Evolutionary conservation across 169 alveolate genomes (phyloP), one percentile per base, ranked within the genome.

Genomic region (Plasmodium ovale): DNA sequence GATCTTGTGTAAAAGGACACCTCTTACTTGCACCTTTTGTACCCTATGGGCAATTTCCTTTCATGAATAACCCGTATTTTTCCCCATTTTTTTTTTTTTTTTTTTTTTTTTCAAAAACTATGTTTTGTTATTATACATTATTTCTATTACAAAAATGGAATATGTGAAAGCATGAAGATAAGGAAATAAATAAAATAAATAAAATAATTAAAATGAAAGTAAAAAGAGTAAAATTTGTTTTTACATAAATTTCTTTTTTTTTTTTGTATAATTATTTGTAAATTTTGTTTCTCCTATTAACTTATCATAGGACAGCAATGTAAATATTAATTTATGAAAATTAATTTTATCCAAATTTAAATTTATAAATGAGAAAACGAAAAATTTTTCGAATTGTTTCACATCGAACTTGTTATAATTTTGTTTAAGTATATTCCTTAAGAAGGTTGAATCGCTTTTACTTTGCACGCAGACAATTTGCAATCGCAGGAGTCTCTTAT

Each of bases 341-440:
- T 85, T 85, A 31, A 85, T 85, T 85, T 85, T 69, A 2, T 69
- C 59, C 37, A 85, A 25, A 85, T 85, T 85, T 59, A 33, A 29
- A 62, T 56, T 85, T 44, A 85, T 54, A 60, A 85, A 69, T 69
- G 91, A 85, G 58, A 85, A 85, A 29, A 85, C 91, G 56, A 85
- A 85, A 56, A 23, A 69, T 35, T 64, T 33, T 23, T 85, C 73
- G 47, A 85, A 56, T 60, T 69, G 54, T 6, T 53, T 51, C 0
- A 85, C 19, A 70, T 33, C 7, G 3, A 82, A 70, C 4, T 47
- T 12, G 53, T 25, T 21, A 70, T 82, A 82, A 37, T 68, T 82
- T 47, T 59, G 64, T 70, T 64, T 85, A 7, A 85, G 21, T 53
- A 85, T 85, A 31, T 71, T 67, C 37, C 58, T 85, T 19, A 85